A percentile compares a stretch with the other conserved stretches of the same genome.
These are phyloP conservation scores for Coprinopsis cinerea DNA, from an alignment of 768 basidiomycete genomes.

Conservation along the genomic window DNA sequence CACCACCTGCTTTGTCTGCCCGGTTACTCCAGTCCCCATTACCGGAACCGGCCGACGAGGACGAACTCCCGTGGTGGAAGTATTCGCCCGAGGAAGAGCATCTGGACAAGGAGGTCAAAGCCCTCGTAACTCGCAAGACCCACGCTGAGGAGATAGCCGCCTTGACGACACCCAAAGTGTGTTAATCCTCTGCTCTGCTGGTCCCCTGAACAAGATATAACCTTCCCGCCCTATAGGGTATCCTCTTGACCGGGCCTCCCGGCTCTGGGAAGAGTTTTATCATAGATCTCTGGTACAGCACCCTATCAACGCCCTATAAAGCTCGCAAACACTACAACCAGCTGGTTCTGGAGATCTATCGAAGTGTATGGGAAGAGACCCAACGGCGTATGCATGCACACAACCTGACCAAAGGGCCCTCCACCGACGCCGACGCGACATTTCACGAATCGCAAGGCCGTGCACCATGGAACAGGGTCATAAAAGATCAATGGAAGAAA, in stretches of 20 bases:
- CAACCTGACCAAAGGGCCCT: not conserved
- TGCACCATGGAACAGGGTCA: slow-evolving; percentile 20
- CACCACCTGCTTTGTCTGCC: slow-evolving; percentile 32
- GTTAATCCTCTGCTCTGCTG: slow-evolving; percentile 2
- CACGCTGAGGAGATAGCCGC: slow-evolving; percentile 48
- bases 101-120: slow-evolving; percentile 15
- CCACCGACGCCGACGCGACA: not conserved
- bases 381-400: slow-evolving; percentile 28
- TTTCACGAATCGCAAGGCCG: not conserved
- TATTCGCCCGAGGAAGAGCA: slow-evolving; percentile 13
- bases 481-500: slow-evolving; percentile 23
- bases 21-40: slow-evolving; percentile 17
- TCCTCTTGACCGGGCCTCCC: slow-evolving; percentile 45
- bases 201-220: too few relatives aligned
- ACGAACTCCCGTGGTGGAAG: slow-evolving; percentile 28
- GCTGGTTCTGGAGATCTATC: slow-evolving; percentile 50
- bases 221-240: too few relatives aligned
- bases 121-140: slow-evolving; percentile 25
- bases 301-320: slow-evolving; percentile 47
- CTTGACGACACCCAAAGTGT: slow-evolving; percentile 46
- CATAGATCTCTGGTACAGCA: slow-evolving; percentile 50
- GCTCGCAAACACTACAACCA: slow-evolving; percentile 52
- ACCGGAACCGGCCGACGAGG: slow-evolving; percentile 18
- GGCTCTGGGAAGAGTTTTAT: slow-evolving; percentile 52
- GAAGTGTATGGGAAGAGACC: slow-evolving; percentile 47